Base-by-base conservation (phyloP, 495 filamentous ascomycete species). In the Lentithecium fluviatile region DNA sequence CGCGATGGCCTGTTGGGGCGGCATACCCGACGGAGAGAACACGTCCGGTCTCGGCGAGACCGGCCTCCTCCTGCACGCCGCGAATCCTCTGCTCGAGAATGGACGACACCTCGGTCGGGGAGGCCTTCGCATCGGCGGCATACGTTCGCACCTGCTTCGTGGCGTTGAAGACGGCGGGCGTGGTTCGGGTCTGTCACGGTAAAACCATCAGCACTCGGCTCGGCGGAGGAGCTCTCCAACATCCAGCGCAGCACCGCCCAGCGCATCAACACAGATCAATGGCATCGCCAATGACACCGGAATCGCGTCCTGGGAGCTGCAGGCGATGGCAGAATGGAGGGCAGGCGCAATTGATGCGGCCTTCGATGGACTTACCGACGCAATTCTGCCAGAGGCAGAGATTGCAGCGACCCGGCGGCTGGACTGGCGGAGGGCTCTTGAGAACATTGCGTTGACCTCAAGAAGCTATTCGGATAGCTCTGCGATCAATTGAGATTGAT, bases 61-160 rank as follows among this genome's bases (percentile, higher is more conserved):
- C 85, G 74, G 90, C 85, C 82, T 98, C 94, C 80, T 97, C 95
- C 76, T 92, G 84, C 69, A 96, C 89, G 83, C 94, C 95, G 75
- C 95, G 88, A 73, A 98, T 97, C 77, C 93, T 83, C 85, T 97
- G 92, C 82, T 97, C 94, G 72, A 98, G 88, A 76, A 98, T 97
- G 69, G 94, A 97, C 62, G 95, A 96, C 66, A 98, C 94, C 82
- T 98, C 94, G 67, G 94, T 97, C 68, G 94, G 94, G 24, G 90
- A 78, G 68, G 94, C 92, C 82, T 97, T 97, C 59, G 90, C 89
- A 77, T 95, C 91, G 77, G 84, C 82, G 72, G 93, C 93, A 81
- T 96, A 98, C 76, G 83, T 83, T 77, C 94, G 89, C 76, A 85
- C 79, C 77, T 95, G 88, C 78, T 88, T 81, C 72, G 83, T 79